Base-by-base conservation (phyloP, 345 rosid species). In the Boechera retrofracta region DNA sequence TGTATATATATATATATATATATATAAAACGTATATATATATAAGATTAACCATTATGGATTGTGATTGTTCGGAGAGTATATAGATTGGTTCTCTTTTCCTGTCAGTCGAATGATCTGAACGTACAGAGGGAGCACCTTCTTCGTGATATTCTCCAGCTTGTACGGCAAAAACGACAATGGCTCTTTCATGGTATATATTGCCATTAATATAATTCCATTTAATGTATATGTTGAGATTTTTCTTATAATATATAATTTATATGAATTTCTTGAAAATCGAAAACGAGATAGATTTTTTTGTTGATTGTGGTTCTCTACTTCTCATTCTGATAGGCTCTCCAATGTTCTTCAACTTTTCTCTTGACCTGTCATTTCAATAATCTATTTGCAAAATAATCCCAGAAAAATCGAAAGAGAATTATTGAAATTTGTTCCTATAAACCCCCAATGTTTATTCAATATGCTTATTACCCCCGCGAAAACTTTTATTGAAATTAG, bases 101-200 rank as follows among this genome's bases (percentile, higher is more conserved):
- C 63, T 70, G 65, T 77, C 71, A 51, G 59, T 70, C 9, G 80
- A 64, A 77, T 77, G 71, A 64, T 71, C 62, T 67, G 44, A 77
- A 71, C 66, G 80, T 77, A 71, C 71, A 69, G 29, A 77, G 42
- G 64, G 35, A 38, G 80, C 72, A 77, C 71, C 80, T 77, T 77
- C 80, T 29, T 64, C 49, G 12, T 61, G 63, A 41, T 41, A 64
- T 28, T 49, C 72, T 64, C 35, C 38, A 16, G 15, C 47, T 55
- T 56, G 76, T 77, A 77, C 76, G 58, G 52, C 49, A n/a, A 54
- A 52, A 76, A 76, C 70, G 41, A 76, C 69, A 76, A 53, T 61
- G 75, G 64, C 74, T 61, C 49, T 70, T 69, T 69, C 38, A 18
- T 33, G 64, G 51, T 61, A 28, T 54, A 54, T 57, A 56, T 74